Conservation (phyloP, 495 filamentous ascomycete species). For the Bathelium albidoporum region DNA sequence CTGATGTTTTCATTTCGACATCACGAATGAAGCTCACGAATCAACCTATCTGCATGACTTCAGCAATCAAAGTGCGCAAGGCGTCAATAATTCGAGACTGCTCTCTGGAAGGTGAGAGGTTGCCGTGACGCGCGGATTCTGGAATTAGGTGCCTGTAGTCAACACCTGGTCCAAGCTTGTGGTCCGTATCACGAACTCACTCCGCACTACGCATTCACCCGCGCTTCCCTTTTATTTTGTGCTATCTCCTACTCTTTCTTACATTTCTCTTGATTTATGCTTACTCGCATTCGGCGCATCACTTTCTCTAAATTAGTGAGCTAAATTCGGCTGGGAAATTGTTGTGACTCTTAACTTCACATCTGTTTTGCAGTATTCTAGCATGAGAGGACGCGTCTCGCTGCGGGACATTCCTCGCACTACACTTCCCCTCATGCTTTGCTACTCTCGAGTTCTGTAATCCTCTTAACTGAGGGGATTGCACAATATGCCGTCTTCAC, state of each 20-base stretch:
- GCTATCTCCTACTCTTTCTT: neutral
- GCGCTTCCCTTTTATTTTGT: neutral
- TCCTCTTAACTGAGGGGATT: neutral
- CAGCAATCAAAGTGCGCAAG: no score
- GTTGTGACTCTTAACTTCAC: neutral
- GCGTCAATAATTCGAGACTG: no score
- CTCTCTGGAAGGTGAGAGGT: no score
- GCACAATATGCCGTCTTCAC: conserved; percentile 53
- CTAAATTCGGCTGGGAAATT: no score
- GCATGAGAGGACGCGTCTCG: neutral
- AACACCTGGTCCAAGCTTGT: neutral
- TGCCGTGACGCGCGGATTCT: no score
- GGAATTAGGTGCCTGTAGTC: no score
- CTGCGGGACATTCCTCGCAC: neutral
- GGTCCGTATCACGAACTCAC: neutral
- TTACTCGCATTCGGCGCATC: neutral
- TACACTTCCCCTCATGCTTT: neutral
- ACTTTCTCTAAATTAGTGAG: no score
- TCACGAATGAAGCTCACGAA: no score
- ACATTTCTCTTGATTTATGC: neutral
- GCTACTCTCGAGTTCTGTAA: neutral
- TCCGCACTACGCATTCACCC: neutral
- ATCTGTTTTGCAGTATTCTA: neutral
- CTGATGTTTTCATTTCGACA: no score
- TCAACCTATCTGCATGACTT: no score